phyloP scores from a whole-genome alignment of 768 basidiomycete genomes.

The Crepidotus variabilis region DNA sequence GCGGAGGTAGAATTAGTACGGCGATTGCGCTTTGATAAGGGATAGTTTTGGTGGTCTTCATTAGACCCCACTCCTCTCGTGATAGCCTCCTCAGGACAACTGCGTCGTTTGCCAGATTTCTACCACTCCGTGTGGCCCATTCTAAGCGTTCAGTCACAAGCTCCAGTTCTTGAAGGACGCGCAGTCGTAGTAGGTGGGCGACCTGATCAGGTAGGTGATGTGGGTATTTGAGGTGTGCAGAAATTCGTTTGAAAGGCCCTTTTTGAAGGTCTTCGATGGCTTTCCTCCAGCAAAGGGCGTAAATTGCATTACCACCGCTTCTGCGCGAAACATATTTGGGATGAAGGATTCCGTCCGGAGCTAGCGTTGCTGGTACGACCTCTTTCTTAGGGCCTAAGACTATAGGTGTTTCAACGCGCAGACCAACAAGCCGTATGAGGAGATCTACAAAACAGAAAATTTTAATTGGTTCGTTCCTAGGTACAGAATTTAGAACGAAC shows the following conservation, averaged over 20 bases:
- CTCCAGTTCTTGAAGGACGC: slow-evolving; percentile 73
- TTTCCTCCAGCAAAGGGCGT: slow-evolving; percentile 60
- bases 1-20: slow-evolving; percentile 65
- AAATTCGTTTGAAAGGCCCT: slow-evolving; percentile 29
- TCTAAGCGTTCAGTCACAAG: slow-evolving; percentile 47
- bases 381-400: not conserved
- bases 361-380: slow-evolving; percentile 19
- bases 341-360: slow-evolving; percentile 65
- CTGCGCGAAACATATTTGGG: slow-evolving; percentile 49
- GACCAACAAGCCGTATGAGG: slow-evolving; percentile 54
- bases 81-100: slow-evolving; percentile 60
- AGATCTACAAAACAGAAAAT: slow-evolving; percentile 43
- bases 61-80: slow-evolving; percentile 48
- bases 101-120: slow-evolving; percentile 17
- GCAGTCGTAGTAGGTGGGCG: slow-evolving; percentile 62
- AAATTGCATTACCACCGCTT: slow-evolving; percentile 38
- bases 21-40: slow-evolving; percentile 56
- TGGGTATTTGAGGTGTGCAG: slow-evolving; percentile 29
- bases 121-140: slow-evolving; percentile 13
- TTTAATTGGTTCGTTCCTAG: not conserved
- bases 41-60: slow-evolving; percentile 44
- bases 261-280: slow-evolving; percentile 35
- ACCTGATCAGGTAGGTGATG: slow-evolving; percentile 52
- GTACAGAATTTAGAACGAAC: not conserved
- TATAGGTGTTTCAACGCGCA: slow-evolving; percentile 21